These are phyloP conservation scores for Coemansia sp. DNA, from an alignment of 192 early-diverging fungal species.

Conservation along the genomic window DNA sequence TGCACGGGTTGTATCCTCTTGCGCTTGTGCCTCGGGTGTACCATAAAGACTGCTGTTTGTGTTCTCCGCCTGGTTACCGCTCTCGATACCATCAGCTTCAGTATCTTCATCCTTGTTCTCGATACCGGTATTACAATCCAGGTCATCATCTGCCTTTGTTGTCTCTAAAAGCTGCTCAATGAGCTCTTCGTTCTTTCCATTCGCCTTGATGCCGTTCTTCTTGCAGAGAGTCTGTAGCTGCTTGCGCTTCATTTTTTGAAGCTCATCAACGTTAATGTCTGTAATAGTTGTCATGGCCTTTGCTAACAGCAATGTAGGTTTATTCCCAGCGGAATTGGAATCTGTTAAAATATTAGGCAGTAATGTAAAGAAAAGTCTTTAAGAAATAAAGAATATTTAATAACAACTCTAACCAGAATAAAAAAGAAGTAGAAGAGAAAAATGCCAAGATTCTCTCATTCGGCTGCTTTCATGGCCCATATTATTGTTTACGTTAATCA, in stretches of 20 bases:
- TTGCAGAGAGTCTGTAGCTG: slow-evolving; percentile 53
- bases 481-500: slow-evolving; percentile 5
- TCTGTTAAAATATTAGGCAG: not conserved
- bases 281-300: slow-evolving; percentile 11
- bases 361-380: not conserved
- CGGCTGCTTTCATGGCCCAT: not conserved
- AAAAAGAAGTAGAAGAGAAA: slow-evolving; percentile 8
- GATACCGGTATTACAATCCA: not conserved
- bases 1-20: slow-evolving; percentile 12
- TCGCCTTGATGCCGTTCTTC: slow-evolving; percentile 46
- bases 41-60: not conserved
- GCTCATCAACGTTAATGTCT: slow-evolving; percentile 30
- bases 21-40: slow-evolving; percentile 18
- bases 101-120: not conserved
- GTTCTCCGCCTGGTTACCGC: not conserved
- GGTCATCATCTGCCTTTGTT: not conserved
- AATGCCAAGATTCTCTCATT: not conserved
- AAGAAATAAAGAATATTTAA: not conserved
- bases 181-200: slow-evolving; percentile 48
- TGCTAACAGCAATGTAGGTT: no score
- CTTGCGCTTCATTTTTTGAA: slow-evolving; percentile 42
- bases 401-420: not conserved
- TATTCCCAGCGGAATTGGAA: not conserved
- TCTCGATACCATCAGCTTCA: slow-evolving; percentile 14
- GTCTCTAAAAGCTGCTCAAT: slow-evolving; percentile 27